Base-by-base conservation (phyloP, 2,329 filamentous ascomycete genomes). In the Epichloe brachyelytri region DNA sequence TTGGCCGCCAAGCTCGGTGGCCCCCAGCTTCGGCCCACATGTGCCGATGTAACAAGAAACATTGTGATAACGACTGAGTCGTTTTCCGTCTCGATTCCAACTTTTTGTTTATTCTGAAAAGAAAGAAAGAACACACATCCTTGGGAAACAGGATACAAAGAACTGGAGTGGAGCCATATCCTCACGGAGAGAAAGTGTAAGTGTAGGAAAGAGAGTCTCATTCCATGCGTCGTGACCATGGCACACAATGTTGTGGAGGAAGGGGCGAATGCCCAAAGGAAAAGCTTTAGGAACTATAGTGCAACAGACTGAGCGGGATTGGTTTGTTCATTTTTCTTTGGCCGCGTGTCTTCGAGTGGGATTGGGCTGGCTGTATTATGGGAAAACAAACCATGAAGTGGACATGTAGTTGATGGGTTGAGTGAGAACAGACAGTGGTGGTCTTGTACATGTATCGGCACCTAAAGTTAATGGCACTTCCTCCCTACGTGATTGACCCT, bases 1-100 rank as follows among this genome's bases (percentile, higher is more conserved):
- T 76, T 93, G 49, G 85, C 85, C 14, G 80, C 78, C 53, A 85
- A 85, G 65, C 75, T 91, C 57, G 66, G 58, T 33, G 60, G 63
- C 22, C 63, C 66, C 12, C 61, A 65, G 67, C 17, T 59, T 70
- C 33, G 65, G 67, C 51, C 8, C 26, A 30, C 8, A 67, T 68
- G 65, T 63, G 63, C 11, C 59, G 63, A 43, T 62, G 63, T 63
- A 60, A 56, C 59, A 53, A 14, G 15, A 33, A 17, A 38, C 30
- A 7, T 34, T n/a, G 6, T 26, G 17, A 8, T 11, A 2, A 11
- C 26, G 26, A 30, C 26, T 10, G 7, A 14, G 37, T 14, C 30
- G 26, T 49, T 37, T 33, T 39, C 20, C 11, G 12, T 33, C n/a
- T 34, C 36, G 33, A 7, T 39, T 7, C 19, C 19, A 12, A 10